Percentiles rank a stretch among this genome's conserved stretches.
These are phyloP conservation scores for Lanmaoa rubissima DNA, from an alignment of 768 basidiomycete genomes.

Conservation along the genomic window DNA sequence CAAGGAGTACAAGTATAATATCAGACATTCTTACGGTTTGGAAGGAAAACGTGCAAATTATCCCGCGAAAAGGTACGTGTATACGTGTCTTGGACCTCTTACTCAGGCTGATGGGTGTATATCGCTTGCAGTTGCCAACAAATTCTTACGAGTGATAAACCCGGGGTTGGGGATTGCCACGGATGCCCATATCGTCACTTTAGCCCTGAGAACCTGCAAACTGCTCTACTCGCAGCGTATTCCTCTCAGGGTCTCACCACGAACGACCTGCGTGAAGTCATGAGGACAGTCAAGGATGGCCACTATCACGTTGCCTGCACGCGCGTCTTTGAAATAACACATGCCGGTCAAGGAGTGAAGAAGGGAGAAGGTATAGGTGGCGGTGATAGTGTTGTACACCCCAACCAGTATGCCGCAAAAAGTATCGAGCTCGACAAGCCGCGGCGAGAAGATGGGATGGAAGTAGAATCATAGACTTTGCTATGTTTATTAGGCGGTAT, in stretches of 20 bases:
- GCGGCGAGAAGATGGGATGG: constrained; percentile 45
- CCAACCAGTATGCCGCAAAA: constrained; percentile 82
- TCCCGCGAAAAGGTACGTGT: constrained; percentile 76
- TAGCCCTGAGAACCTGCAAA: constrained; percentile 75
- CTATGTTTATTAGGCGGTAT: constrained; percentile 14
- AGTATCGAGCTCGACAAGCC: constrained; percentile 64
- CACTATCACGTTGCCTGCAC: constrained; percentile 98
- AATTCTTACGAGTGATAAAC: constrained; percentile 70
- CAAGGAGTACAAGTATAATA: constrained; percentile 97
- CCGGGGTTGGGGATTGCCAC: constrained; percentile 65
- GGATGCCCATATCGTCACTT: constrained; percentile 96
- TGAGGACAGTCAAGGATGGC: constrained; percentile 68
- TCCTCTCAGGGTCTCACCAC: constrained; percentile 61
- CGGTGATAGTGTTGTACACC: constrained; percentile 89
- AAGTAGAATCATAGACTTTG: constrained; percentile 29
- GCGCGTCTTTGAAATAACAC: constrained; percentile 93
- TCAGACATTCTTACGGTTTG: constrained; percentile 90
- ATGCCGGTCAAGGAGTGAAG: constrained; percentile 64
- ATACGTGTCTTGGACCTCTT: background rate
- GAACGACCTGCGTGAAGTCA: constrained; percentile 77
- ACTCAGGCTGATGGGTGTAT: background rate
- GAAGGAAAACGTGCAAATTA: constrained; percentile 96
- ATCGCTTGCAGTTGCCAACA: constrained; percentile 72
- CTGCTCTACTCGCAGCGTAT: constrained; percentile 69
- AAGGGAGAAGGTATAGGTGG: constrained; percentile 87